These are phyloP conservation scores for Syzygium jambos DNA, from an alignment of 345 rosid genomes.

Conservation along the genomic window DNA sequence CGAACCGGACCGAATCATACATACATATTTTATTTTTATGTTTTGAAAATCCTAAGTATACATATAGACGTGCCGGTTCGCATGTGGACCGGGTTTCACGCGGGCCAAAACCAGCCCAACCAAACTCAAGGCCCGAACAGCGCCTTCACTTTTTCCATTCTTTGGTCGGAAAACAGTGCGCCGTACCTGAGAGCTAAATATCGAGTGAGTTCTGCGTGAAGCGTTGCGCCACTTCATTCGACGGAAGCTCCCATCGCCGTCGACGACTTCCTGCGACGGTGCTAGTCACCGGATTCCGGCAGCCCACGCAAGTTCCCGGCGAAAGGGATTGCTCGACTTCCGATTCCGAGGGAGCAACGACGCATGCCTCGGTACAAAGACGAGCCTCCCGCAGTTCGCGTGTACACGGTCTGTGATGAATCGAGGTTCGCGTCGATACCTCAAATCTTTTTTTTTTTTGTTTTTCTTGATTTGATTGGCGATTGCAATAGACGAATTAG, in stretches of 20 bases:
- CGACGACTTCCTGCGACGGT: neutral
- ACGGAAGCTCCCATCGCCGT: neutral
- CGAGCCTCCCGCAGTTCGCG: conserved; percentile 58
- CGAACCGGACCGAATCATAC: no score
- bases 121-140: neutral
- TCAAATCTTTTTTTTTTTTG: neutral
- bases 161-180: neutral
- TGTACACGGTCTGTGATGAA: conserved; percentile 83
- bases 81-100: neutral
- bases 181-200: neutral
- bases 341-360: neutral
- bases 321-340: neutral
- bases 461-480: neutral
- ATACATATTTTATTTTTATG: no score
- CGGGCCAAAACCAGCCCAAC: neutral
- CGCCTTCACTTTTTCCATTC: neutral
- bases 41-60: no score
- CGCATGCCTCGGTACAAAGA: conserved; percentile 61
- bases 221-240: neutral
- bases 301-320: neutral
- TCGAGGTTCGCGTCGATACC: conserved; percentile 32
- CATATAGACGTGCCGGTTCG: no score
- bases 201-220: neutral
- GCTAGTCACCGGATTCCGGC: neutral
- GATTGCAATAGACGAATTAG: neutral